These are phyloP conservation scores for Selaginella moellendorffii DNA, from an alignment of 75 land plant species.

Conservation along the genomic window DNA sequence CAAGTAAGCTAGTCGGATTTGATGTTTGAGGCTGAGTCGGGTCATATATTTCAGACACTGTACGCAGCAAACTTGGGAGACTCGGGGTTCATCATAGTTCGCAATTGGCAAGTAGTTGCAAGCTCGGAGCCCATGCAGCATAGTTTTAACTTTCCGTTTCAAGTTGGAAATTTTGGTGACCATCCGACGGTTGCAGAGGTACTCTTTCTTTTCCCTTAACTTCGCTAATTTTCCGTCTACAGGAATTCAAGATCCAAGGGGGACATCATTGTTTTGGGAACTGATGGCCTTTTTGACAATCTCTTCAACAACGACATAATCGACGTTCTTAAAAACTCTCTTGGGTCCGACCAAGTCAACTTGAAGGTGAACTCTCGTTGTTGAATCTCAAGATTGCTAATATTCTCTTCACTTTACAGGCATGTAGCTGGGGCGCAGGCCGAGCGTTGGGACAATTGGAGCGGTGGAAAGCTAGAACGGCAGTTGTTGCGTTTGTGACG, in stretches of 20 bases:
- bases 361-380: too few relatives aligned
- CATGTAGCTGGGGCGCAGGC: too few relatives aligned
- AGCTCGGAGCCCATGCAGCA: constrained; percentile 64
- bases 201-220: not conserved
- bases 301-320: constrained; percentile 13
- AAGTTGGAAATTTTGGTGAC: constrained; percentile 55
- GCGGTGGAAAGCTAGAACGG: too few relatives aligned
- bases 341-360: too few relatives aligned
- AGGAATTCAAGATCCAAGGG: too few relatives aligned
- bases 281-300: constrained; percentile 90
- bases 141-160: constrained; percentile 52
- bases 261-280: constrained; percentile 61
- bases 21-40: too few relatives aligned
- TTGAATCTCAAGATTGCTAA: too few relatives aligned
- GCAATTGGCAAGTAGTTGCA: constrained; percentile 39
- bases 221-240: not conserved
- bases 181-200: constrained; percentile 56
- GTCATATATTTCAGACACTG: constrained; percentile 68
- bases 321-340: not conserved
- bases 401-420: too few relatives aligned
- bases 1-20: constrained; percentile 53
- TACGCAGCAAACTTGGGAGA: constrained; percentile 79
- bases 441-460: too few relatives aligned
- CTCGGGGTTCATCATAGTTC: constrained; percentile 62
- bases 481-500: too few relatives aligned